Percentiles rank a stretch among this genome's conserved stretches.
Evolutionary conservation across 2,329 filamentous ascomycete genomes (phyloP).

Genomic region (Penicillium capsulatum): DNA sequence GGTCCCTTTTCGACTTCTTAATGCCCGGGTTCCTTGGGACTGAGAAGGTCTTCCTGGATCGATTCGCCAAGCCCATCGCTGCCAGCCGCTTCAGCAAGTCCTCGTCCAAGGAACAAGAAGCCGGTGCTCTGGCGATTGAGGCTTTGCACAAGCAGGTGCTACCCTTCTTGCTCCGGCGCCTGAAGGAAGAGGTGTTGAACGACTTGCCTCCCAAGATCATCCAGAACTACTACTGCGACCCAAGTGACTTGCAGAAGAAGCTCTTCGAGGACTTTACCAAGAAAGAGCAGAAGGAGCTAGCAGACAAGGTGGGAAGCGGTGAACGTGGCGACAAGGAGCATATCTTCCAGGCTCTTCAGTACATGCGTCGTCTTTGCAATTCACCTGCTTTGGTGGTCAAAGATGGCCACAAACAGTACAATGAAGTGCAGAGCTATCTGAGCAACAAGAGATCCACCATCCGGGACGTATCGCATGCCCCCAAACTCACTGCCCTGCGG

Average conservation of each 20-base stretch:
- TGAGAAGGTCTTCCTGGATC: conserved; percentile 94
- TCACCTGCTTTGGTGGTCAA: conserved; percentile 96
- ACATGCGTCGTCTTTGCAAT: conserved; percentile 99
- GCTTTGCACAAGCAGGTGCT: conserved; percentile 98
- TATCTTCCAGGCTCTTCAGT: conserved; percentile 97
- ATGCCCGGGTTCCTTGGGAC: conserved; percentile 97
- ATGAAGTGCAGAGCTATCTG: conserved; percentile 77
- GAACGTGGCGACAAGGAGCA: conserved; percentile 96
- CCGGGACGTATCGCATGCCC: conserved; percentile 81
- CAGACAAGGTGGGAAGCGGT: conserved; percentile 73
- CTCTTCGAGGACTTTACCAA: conserved; percentile 95
- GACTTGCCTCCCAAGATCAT: conserved; percentile 97
- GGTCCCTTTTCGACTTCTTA: conserved; percentile 97
- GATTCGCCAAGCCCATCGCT: conserved; percentile 91
- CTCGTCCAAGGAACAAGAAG: conserved; percentile 96
- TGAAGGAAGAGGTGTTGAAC: conserved; percentile 96
- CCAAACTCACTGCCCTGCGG: conserved; percentile 83
- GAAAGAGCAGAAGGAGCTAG: conserved; percentile 84
- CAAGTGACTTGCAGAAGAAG: conserved; percentile 89
- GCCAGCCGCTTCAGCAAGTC: conserved; percentile 94
- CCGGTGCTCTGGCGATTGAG: conserved; percentile 91
- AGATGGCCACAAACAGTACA: conserved; percentile 84
- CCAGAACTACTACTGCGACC: conserved; percentile 98
- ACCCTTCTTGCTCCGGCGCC: conserved; percentile 87
- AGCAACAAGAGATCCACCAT: conserved; percentile 74